Percentiles rank a stretch among this genome's conserved stretches.
These are phyloP conservation scores for Apiotrichum domesticum DNA, from an alignment of 1,284 basidiomycete species.

Conservation along the genomic window DNA sequence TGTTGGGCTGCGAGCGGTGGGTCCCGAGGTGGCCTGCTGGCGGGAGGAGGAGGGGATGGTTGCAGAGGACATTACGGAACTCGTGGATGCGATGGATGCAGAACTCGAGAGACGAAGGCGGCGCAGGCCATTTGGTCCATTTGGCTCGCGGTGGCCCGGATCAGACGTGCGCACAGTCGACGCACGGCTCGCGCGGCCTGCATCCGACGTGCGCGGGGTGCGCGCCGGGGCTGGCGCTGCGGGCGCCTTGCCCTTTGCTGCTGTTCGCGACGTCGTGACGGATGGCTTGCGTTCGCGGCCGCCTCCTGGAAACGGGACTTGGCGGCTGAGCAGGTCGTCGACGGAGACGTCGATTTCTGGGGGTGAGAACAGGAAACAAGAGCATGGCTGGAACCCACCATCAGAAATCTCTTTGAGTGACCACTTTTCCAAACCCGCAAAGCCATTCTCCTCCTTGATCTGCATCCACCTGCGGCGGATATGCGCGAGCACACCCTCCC, in stretches of 20 bases:
- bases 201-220: not conserved
- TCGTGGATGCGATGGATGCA: constrained; percentile 18
- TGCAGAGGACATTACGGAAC: constrained; percentile 13
- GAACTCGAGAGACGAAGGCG: constrained; percentile 30
- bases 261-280: not conserved
- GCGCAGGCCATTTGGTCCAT: constrained; percentile 26
- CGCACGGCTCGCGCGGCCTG: not conserved
- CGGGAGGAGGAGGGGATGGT: not conserved
- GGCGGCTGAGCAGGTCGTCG: constrained; percentile 57
- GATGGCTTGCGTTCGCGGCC: too few relatives aligned
- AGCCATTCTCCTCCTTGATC: constrained; percentile 72
- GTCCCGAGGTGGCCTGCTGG: constrained; percentile 10
- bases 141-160: constrained; percentile 4
- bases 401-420: constrained; percentile 78
- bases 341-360: constrained; percentile 75
- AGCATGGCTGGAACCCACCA: constrained; percentile 51
- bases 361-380: not conserved
- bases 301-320: constrained; percentile 10
- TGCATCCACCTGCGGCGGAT: constrained; percentile 61
- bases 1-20: constrained; percentile 27
- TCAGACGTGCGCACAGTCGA: constrained; percentile 2
- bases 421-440: constrained; percentile 74
- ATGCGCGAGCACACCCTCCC: constrained; percentile 55
- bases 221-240: not conserved
- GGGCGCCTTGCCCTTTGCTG: not conserved